A percentile compares a stretch with the other conserved stretches of the same genome.
phyloP scores from a whole-genome alignment of 106 monocot species.

The Allium sativum region DNA sequence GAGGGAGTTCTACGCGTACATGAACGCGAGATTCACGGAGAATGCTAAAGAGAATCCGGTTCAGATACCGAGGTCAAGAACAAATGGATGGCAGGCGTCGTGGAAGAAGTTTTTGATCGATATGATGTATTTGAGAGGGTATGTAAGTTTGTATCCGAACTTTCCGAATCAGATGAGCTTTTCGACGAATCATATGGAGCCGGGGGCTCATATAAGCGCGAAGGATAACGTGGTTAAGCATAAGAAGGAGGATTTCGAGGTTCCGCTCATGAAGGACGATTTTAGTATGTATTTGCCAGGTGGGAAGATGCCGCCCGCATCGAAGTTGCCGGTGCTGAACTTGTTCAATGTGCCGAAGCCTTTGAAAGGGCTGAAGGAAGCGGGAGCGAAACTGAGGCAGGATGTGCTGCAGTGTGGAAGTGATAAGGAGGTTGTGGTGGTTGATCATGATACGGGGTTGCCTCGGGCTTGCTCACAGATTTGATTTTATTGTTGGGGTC shows the following conservation, averaged over 20 bases:
- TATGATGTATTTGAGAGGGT: slow-evolving; percentile 94
- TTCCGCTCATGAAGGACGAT: slow-evolving; percentile 72
- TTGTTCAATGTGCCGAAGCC: slow-evolving; percentile 82
- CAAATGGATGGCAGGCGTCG: slow-evolving; percentile 93
- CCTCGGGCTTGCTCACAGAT: slow-evolving; percentile 73
- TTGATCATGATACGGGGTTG: slow-evolving; percentile 74
- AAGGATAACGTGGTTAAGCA: slow-evolving; percentile 87
- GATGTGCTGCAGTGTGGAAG: slow-evolving; percentile 59
- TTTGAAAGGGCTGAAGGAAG: slow-evolving; percentile 67
- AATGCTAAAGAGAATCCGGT: slow-evolving; percentile 83
- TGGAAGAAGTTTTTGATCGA: slow-evolving; percentile 98
- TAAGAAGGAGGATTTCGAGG: slow-evolving; percentile 80
- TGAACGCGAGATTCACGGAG: slow-evolving; percentile 69
- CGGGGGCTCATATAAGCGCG: slow-evolving; percentile 91
- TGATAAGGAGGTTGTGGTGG: slow-evolving; percentile 39
- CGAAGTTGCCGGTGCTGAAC: slow-evolving; percentile 72
- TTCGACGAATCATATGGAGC: slow-evolving; percentile 99
- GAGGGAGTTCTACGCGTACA: slow-evolving; percentile 98
- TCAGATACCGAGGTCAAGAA: slow-evolving; percentile 83
- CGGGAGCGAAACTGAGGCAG: slow-evolving; percentile 82
- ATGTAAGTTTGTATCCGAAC: slow-evolving; percentile 89
- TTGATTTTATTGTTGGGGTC: slow-evolving; percentile 11
- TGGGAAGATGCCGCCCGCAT: slow-evolving; percentile 74
- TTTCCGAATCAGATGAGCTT: slow-evolving; percentile 89
- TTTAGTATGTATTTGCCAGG: slow-evolving; percentile 56